These are phyloP conservation scores for Epichloe gansuensis DNA, from an alignment of 2,329 filamentous ascomycete genomes.

Conservation along the genomic window DNA sequence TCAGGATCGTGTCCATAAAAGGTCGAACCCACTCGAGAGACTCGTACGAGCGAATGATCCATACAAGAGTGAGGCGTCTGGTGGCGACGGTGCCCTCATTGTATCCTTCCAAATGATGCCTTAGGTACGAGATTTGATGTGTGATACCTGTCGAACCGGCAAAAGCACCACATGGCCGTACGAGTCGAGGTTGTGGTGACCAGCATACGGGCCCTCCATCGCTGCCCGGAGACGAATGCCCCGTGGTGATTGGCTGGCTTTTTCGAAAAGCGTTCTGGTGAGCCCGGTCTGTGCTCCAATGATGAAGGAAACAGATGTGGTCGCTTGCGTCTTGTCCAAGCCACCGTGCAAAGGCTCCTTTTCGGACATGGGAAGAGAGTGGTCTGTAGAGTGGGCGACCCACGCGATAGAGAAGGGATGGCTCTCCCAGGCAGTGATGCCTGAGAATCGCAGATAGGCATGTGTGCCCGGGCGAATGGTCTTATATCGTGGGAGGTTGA, in stretches of 20 bases:
- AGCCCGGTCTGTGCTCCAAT: constrained; percentile 81
- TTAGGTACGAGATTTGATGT: constrained; percentile 82
- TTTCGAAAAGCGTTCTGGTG: constrained; percentile 69
- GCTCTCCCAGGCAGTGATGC: constrained; percentile 56
- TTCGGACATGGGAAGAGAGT: constrained; percentile 27
- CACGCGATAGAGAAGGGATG: constrained; percentile 73
- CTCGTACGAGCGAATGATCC: constrained; percentile 84
- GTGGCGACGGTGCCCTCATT: constrained; percentile 64
- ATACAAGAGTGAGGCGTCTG: constrained; percentile 71
- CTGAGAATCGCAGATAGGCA: constrained; percentile 59
- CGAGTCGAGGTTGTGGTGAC: constrained; percentile 74
- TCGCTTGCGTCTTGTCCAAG: constrained; percentile 27
- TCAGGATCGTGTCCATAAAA: constrained; percentile 66
- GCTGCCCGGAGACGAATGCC: constrained; percentile 56
- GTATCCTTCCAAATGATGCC: constrained; percentile 60
- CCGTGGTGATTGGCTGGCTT: constrained; percentile 42
- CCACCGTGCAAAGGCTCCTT: constrained; percentile 27
- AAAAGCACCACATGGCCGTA: constrained; percentile 85
- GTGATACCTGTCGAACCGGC: constrained; percentile 92
- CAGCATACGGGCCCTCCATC: constrained; percentile 82
- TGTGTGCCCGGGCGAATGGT: constrained; percentile 59
- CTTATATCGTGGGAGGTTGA: constrained; percentile 56
- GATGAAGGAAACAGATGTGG: constrained; percentile 61
- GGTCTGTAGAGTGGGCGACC: constrained; percentile 44
- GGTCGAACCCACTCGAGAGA: constrained; percentile 87